phyloP scores from a whole-genome alignment of 2,329 filamentous ascomycete genomes.

The Beauveria rudraprayagi region DNA sequence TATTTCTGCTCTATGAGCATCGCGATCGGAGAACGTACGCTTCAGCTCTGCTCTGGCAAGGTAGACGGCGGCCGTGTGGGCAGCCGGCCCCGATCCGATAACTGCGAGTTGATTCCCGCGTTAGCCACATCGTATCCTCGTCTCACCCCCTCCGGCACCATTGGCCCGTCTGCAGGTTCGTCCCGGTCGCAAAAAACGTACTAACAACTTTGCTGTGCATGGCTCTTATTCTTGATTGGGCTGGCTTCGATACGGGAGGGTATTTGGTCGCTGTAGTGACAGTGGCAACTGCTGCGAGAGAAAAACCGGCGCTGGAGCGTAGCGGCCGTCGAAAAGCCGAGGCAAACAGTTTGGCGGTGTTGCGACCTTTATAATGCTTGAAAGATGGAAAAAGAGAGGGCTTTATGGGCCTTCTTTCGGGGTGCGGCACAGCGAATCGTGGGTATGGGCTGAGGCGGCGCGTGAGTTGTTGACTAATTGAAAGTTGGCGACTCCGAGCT shows the following conservation, averaged over 20 bases:
- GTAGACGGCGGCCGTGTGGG: slow-evolving; percentile 96
- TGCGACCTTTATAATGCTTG: not conserved
- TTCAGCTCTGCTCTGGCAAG: slow-evolving; percentile 89
- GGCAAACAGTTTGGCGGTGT: slow-evolving; percentile 84
- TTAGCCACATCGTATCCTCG: not conserved
- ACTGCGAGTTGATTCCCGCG: slow-evolving; percentile 33
- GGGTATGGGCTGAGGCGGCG: not conserved
- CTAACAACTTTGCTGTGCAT: slow-evolving; percentile 94
- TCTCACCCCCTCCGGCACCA: not conserved
- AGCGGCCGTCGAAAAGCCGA: slow-evolving; percentile 69
- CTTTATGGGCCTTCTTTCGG: slow-evolving; percentile 2
- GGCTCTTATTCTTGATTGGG: slow-evolving; percentile 40
- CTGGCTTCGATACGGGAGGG: slow-evolving; percentile 5
- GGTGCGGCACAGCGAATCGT: slow-evolving; percentile 2
- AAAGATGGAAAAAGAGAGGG: not conserved
- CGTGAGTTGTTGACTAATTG: slow-evolving; percentile 9
- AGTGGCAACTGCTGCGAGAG: slow-evolving; percentile 58
- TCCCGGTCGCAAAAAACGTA: slow-evolving; percentile 37
- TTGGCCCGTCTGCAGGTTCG: not conserved
- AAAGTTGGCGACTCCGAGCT: slow-evolving; percentile 2
- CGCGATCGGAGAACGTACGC: slow-evolving; percentile 43
- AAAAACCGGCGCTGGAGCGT: slow-evolving; percentile 65
- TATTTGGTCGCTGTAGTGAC: slow-evolving; percentile 32
- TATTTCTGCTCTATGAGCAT: not conserved
- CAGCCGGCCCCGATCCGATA: slow-evolving; percentile 91